Evolutionary conservation across 1,284 basidiomycete genomes (phyloP).

Genomic region (Moesziomyces parantarcticus): DNA sequence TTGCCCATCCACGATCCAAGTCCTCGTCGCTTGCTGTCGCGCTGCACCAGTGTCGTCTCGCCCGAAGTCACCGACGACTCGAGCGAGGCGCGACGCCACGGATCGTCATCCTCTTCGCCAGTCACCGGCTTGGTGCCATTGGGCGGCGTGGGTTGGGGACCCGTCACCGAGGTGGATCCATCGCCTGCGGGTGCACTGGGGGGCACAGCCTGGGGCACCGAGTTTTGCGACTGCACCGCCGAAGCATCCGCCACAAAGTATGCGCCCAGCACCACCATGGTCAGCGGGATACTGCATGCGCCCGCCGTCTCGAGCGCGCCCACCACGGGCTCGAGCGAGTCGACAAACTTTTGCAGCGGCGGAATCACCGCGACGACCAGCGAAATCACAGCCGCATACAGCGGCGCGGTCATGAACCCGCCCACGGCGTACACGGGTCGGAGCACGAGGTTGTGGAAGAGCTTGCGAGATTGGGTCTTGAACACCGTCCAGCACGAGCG

Average conservation of each 20-base stretch:
- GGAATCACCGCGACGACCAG: conserved; percentile 82
- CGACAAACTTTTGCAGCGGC: conserved; percentile 72
- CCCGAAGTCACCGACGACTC: conserved; percentile 26
- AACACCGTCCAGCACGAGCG: conserved; percentile 36
- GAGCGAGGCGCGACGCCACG: conserved; percentile 38
- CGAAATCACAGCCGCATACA: conserved; percentile 75
- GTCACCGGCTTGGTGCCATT: conserved; percentile 2
- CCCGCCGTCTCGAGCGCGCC: conserved; percentile 69
- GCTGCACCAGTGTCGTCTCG: conserved; percentile 38
- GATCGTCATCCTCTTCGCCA: conserved; percentile 23
- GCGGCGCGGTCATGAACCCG: conserved; percentile 82
- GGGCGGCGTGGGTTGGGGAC: conserved; percentile 33
- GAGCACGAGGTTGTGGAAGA: conserved; percentile 26
- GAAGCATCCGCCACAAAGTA: conserved; percentile 74
- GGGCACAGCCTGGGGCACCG: conserved; percentile 27
- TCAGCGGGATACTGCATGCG: conserved; percentile 77
- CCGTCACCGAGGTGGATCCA: conserved; percentile 17
- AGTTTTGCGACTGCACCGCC: conserved; percentile 18
- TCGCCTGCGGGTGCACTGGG: conserved; percentile 43
- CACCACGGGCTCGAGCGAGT: conserved; percentile 67
- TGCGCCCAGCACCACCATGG: conserved; percentile 88
- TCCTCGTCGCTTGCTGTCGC: conserved; percentile 26
- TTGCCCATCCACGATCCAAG: conserved; percentile 48
- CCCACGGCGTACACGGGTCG: conserved; percentile 71
- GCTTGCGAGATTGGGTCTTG: conserved; percentile 4